Conservation (phyloP, 2,329 filamentous ascomycete genomes). For the Aaosphaeria pasadenensis region DNA sequence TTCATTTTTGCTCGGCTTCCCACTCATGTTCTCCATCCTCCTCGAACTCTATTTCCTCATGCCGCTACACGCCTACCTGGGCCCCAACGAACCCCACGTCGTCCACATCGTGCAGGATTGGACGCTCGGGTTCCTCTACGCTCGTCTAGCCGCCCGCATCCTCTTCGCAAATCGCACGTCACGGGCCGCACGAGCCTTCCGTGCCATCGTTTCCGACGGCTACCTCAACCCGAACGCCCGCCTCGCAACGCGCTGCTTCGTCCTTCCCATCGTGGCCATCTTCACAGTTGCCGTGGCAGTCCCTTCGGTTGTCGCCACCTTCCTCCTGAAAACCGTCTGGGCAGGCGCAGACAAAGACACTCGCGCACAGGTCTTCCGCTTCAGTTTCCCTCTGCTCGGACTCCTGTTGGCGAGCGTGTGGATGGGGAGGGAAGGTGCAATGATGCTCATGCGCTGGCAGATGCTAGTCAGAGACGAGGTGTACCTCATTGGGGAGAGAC, state of each 20-base stretch:
- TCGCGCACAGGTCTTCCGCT: slow-evolving; percentile 57
- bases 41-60: slow-evolving; percentile 87
- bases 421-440: slow-evolving; percentile 48
- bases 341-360: slow-evolving; percentile 44
- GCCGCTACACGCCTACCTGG: slow-evolving; percentile 73
- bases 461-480: slow-evolving; percentile 86
- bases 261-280: slow-evolving; percentile 70
- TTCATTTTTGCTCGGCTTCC: slow-evolving; percentile 74
- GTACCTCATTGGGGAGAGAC: slow-evolving; percentile 87
- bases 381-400: slow-evolving; percentile 69
- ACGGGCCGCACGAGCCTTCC: slow-evolving; percentile 70
- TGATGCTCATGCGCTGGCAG: slow-evolving; percentile 72
- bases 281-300: slow-evolving; percentile 60
- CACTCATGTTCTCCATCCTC: slow-evolving; percentile 72
- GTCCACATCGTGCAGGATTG: slow-evolving; percentile 89
- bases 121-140: slow-evolving; percentile 87
- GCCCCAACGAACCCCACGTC: slow-evolving; percentile 57
- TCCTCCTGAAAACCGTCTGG: slow-evolving; percentile 44
- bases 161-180: slow-evolving; percentile 67
- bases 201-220: slow-evolving; percentile 65
- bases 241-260: slow-evolving; percentile 79
- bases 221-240: slow-evolving; percentile 75
- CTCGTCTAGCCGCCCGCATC: slow-evolving; percentile 73
- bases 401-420: slow-evolving; percentile 46
- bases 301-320: slow-evolving; percentile 61